Evolutionary conservation across 495 filamentous ascomycete species (phyloP), one percentile per base, ranked within the genome.

Genomic region (Lophium mytilinum): DNA sequence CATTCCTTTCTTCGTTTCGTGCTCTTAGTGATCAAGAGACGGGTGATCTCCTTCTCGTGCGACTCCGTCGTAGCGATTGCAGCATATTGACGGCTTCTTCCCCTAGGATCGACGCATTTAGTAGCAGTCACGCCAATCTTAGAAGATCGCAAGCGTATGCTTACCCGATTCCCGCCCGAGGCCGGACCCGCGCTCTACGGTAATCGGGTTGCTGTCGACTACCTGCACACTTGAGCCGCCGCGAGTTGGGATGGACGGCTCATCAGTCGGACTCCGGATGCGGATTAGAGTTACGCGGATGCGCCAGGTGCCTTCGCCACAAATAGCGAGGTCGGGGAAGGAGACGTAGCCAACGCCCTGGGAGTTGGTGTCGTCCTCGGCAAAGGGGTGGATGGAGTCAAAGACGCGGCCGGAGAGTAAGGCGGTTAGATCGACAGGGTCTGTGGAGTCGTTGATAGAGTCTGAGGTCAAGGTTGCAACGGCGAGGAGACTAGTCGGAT

Each of bases 121-220:
- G 41, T 45, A 45, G 19, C 8, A 17, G 11, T 45, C 15, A 19
- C 8, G 15, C 19, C 41, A 19, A 17, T 45, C 15, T n/a, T 14
- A 61, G 53, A 55, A 36, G 61, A 57, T 58, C 37, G 58, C 58
- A 55, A 65, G 37, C 54, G 55, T 58, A 36, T 61, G 43, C 62
- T 65, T 65, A 65, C 62, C 57, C 58, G 58, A 51, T 46, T 40
- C 41, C 21, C 15, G 60, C 49, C 40, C 34, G 30, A 18, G 24
- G 37, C 24, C 40, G 14, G 21, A 57, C 21, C 42, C 52, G 21
- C 64, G 47, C 52, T 69, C 66, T 11, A 71, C 69, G 17, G 53
- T 61, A 53, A 71, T 61, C 3, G 63, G 53, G 12, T 69, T 63
- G 56, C 69, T 71, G 33, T 71, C 69, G 14, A 69, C 56, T 19